Evolutionary conservation across 345 rosid genomes (phyloP), one percentile per base, ranked within the genome.

Genomic region (Euphorbia lathyris): DNA sequence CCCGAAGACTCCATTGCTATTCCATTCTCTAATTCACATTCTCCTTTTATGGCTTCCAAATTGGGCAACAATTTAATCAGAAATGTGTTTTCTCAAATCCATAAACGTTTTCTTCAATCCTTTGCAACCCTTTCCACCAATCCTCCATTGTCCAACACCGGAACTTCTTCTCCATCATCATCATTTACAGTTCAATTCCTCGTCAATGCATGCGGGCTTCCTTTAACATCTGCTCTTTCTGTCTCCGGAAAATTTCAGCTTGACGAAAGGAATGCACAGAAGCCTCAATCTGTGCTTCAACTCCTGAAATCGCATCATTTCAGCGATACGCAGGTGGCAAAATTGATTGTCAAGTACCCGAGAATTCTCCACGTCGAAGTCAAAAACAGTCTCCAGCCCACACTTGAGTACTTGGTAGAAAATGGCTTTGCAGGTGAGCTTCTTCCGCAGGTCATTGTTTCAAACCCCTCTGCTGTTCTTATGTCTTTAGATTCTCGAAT

Each of bases 201-300:
- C 1, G 53, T 70, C 29, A 71, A 66, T 2, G 70, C 78, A 43
- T 74, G 70, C 12, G 80, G 78, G 43, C 72, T 74, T 68, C 58
- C 78, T 23, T 38, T 66, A 1, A n/a, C 63, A 51, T 65, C 74
- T 20, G 74, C 83, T 11, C n/a, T 72, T 65, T 55, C 69, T 4
- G 62, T 43, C 47, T 74, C 84, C 25, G 34, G 10, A 2, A 61
- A 65, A 26, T 53, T 59, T 67, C 74, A 60, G 4, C 68, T 68
- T n/a, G 26, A 64, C 17, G 66, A 53, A 52, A 60, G 51, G 0
- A 53, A 47, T 13, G 53, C 10, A 42, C 66, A 50, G 40, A 63
- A 52, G 22, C 2, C 30, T 19, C 36, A 68, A 61, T 62, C 77
- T 9, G 63, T 77, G 2, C 13, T 71, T 9, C 34, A 50, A 9